Base-by-base conservation (phyloP, 208 protist species). In the Acanthamoeba triangularis region DNA sequence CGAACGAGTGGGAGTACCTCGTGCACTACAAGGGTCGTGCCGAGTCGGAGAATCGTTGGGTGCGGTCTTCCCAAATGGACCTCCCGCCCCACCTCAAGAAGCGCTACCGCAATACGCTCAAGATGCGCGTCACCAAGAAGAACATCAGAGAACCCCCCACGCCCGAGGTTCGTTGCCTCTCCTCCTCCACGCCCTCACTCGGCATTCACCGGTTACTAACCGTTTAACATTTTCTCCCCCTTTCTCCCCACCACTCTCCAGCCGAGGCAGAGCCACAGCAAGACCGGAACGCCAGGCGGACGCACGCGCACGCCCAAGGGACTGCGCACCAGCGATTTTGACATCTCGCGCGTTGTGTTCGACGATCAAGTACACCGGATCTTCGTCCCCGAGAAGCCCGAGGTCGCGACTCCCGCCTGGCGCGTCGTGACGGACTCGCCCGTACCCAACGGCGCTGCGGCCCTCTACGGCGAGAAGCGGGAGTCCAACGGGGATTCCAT, bases 1-100 rank as follows among this genome's bases (percentile, higher is more conserved):
- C 84, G n/a, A 67, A 67, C 84, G 84, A 90, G 84, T 90, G 84
- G 84, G 56, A 67, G 54, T 90, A 90, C 25, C 84, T 90, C 49
- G 84, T 90, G 14, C 54, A 59, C 41, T 90, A 69, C 56, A 67
- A 90, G 84, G 84, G 84, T 18, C 56, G 84, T 30, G 47, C 84
- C 56, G 84, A 90, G 16, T 41, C 84, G 25, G 56, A 90, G 54
- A 90, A 90, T 47, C 47, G 84, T 28, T 90, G 84, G 84, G 52
- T 90, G 54, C n/a, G 84, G 30, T 35, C 54, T 18, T 35, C 30
- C 52, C 54, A 90, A 30, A 30, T 67, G 47, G 84, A 90, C 25
- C 47, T 67, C 54, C 30, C 52, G 41, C 35, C 56, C 20, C 56
- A 84, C 41, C 74, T 84, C 74, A 84, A 69, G 84, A 59, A 67